Evolutionary conservation across 106 monocot species (phyloP).

Genomic region (Platanthera zijinensis): DNA sequence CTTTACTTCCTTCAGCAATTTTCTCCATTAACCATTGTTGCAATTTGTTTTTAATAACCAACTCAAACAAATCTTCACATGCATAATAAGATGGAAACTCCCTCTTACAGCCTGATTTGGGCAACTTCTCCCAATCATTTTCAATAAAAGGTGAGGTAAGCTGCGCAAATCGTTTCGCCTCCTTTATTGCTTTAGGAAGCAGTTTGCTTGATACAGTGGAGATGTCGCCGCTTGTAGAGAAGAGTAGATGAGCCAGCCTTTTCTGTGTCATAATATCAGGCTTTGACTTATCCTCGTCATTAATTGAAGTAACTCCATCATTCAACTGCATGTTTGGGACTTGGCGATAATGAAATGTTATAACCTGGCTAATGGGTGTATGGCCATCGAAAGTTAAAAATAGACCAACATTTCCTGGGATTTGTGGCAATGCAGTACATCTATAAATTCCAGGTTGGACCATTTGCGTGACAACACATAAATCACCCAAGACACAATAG

Average conservation of each 20-base stretch:
- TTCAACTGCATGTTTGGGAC: neutral
- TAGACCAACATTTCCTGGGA: constrained; percentile 39
- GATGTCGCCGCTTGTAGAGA: constrained; percentile 44
- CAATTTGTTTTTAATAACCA: constrained; percentile 68
- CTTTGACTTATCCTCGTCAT: constrained; percentile 7
- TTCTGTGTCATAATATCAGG: constrained; percentile 18
- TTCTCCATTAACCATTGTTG: constrained; percentile 79
- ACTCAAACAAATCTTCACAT: constrained; percentile 41
- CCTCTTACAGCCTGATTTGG: constrained; percentile 14
- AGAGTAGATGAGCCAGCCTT: constrained; percentile 68
- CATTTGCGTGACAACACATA: constrained; percentile 39
- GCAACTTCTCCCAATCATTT: constrained; percentile 52
- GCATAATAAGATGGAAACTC: constrained; percentile 2
- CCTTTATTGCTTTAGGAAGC: constrained; percentile 39
- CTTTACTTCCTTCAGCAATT: constrained; percentile 63
- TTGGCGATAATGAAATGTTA: constrained; percentile 46
- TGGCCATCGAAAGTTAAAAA: constrained; percentile 63
- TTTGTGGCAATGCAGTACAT: constrained; percentile 24
- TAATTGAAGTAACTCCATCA: constrained; percentile 15
- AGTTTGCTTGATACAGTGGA: constrained; percentile 33
- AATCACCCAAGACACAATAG: constrained; percentile 47
- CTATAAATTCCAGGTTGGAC: constrained; percentile 76
- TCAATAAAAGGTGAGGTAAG: constrained; percentile 43
- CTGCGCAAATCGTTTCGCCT: constrained; percentile 41
- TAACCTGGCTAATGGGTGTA: constrained; percentile 67